Evolutionary conservation across 768 basidiomycete species (phyloP), one percentile per base, ranked within the genome.

Genomic region (Termitomyces eurrhizus): DNA sequence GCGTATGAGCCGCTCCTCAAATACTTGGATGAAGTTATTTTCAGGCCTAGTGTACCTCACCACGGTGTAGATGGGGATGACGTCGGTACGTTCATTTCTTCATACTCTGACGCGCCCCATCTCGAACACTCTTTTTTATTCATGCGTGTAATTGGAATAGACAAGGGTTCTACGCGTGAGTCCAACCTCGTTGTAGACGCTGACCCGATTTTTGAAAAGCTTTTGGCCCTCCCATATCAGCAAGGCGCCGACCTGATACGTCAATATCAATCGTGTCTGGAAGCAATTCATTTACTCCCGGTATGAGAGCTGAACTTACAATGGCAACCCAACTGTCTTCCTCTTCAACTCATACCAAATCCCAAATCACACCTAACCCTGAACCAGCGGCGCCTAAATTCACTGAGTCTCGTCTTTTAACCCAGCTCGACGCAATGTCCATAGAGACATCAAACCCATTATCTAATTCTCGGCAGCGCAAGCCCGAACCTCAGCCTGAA

Each of bases 11-110:
- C 66, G 3, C 65, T 75, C 49, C 64, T 58, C 56, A 42, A 52
- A 7, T 62, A 67, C 11, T 58, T 76, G 60, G 73, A 73, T 49
- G 70, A 74, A 55, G 62, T 76, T 16, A 63, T 51, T 6, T 65
- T 75, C 4, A 48, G 59, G 29, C 24, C 13, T 7, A 39, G 46
- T 29, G 26, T 16, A 41, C n/a, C 35, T 51, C 37, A 5, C 11
- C 7, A 37, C n/a, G n/a, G 29, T 33, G n/a, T n/a, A n/a, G 37
- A 5, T 39, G 7, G 14, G 48, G 14, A 50, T 13, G 1, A 50
- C 45, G 8, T 36, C 24, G 33, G 56, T 57, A 32, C 16, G 56
- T 46, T 37, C 26, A 35, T 46, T 14, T 26, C 7, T 18, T 16
- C 24, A 14, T 46, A 7, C 4, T 33, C 13, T 46, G 11, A 55